phyloP scores from a whole-genome alignment of 371 early-diverging fungal genomes.

The Neoconidiobolus thromboides region DNA sequence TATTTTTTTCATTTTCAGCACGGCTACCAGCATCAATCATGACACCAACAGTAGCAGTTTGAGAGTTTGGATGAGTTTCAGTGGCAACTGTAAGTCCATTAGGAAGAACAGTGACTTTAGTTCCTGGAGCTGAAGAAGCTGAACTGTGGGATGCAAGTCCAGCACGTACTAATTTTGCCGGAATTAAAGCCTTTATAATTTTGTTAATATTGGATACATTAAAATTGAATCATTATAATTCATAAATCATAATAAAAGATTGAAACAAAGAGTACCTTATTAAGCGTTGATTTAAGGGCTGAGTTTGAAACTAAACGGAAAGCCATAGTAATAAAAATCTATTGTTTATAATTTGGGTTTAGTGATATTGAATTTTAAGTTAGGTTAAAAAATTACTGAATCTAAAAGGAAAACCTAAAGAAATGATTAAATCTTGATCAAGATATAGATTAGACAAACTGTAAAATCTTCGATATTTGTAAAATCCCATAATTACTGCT shows the following conservation, averaged over 20 bases:
- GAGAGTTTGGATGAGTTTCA: slow-evolving; percentile 72
- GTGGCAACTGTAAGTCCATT: slow-evolving; percentile 94
- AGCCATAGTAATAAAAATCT: background rate
- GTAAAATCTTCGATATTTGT: too few relatives aligned
- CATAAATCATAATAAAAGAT: background rate
- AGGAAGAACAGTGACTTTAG: slow-evolving; percentile 46
- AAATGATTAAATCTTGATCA: too few relatives aligned
- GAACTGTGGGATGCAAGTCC: background rate
- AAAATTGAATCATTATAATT: background rate
- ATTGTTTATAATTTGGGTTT: too few relatives aligned
- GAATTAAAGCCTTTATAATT: too few relatives aligned
- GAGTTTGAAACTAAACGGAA: slow-evolving; percentile 3
- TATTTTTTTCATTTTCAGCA: slow-evolving; percentile 72
- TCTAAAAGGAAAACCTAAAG: too few relatives aligned
- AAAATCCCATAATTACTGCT: too few relatives aligned
- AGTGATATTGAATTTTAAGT: too few relatives aligned
- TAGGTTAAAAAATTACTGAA: too few relatives aligned
- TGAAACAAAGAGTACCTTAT: background rate
- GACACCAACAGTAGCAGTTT: slow-evolving; percentile 94
- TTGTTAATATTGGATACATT: background rate
- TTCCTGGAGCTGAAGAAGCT: background rate
- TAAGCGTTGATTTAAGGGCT: background rate
- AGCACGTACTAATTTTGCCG: background rate
- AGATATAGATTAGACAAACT: too few relatives aligned
- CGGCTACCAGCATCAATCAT: slow-evolving; percentile 96